A percentile compares a stretch with the other conserved stretches of the same genome.
Evolutionary conservation across 1,284 basidiomycete genomes (phyloP).

Genomic region (Pseudozyma pruni): DNA sequence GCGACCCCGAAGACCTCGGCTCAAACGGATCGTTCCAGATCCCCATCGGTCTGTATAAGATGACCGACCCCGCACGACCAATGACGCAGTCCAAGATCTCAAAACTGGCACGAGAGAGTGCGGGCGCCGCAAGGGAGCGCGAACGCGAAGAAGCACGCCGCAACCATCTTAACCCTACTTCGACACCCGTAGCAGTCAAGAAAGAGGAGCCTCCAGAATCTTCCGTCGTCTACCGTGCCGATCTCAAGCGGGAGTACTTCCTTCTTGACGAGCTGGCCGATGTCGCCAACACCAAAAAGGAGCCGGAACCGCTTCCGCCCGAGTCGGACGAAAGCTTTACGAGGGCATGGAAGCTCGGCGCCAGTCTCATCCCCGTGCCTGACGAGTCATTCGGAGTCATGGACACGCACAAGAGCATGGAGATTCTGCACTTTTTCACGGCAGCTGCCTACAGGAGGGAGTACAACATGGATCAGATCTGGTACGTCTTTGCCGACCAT

Average conservation of each 20-base stretch:
- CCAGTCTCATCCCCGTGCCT: conserved; percentile 80
- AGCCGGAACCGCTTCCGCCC: conserved; percentile 71
- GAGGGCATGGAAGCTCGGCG: conserved; percentile 90
- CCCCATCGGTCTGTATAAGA: conserved; percentile 82
- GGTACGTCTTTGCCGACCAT: conserved; percentile 85
- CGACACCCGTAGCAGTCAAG: conserved; percentile 17
- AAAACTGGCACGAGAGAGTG: conserved; percentile 48
- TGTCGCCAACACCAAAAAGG: conserved; percentile 61
- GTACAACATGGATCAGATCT: conserved; percentile 83
- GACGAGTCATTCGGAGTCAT: conserved; percentile 78
- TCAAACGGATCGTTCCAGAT: conserved; percentile 80
- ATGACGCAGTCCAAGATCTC: conserved; percentile 73
- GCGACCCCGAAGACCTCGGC: conserved; percentile 43
- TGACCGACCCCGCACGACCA: conserved; percentile 78
- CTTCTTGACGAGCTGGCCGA: conserved; percentile 54
- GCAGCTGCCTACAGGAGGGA: conserved; percentile 70
- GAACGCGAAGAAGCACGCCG: conserved; percentile 16
- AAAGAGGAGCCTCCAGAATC: conserved; percentile 9
- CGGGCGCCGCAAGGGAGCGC: conserved; percentile 26
- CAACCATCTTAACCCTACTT: conserved; percentile 27
- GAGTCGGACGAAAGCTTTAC: conserved; percentile 78
- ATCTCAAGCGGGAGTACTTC: conserved; percentile 41
- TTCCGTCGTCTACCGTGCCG: conserved; percentile 26
- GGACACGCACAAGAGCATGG: conserved; percentile 81
- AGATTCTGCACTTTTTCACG: conserved; percentile 85